Base-by-base conservation (phyloP, 306 rosid genomes). In the Erythrophleum fordii region DNA sequence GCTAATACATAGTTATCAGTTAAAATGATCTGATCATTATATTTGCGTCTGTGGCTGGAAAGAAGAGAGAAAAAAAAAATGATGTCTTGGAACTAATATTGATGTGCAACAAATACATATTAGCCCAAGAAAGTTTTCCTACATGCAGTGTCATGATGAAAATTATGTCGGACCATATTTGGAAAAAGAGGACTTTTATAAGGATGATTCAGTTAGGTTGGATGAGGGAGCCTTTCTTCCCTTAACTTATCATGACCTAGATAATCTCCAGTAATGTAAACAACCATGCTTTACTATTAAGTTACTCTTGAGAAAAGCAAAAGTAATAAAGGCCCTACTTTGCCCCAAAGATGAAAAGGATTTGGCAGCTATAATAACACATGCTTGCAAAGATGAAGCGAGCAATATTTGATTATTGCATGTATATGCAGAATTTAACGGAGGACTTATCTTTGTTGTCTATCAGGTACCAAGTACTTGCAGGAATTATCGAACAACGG, bases 401-500 rank as follows among this genome's bases (percentile, higher is more conserved):
- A 41, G 22, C 69, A 2, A 4, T 39, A n/a, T 28, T 9, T 29
- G 52, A 69, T 70, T 42, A 10, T 64, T 62, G 65, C 78, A 16
- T 65, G 72, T 28, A 16, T 69, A 42, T 16, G 79, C 61, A 65
- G 68, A 82, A 37, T 64, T 28, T 82, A 46, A 69, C 59, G 29
- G 51, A 75, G 35, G 22, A 39, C 74, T 56, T 22, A 29, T 75
- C 28, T 31, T 41, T 83, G 65, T 69, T 42, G 80, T 34, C 44
- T 73, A 26, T 35, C 84, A 93, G 97, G 91, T 91, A 93, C 80
- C 97, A 89, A 84, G 86, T 93, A 61, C 81, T 93, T 71, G 97
- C 97, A 45, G 97, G 97, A 74, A 76, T 93, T 37, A 86, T 93
- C 76, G 97, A 93, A 87, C 97, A 93, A 75, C 80, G 97, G 85